These are phyloP conservation scores for Petunia hybrid DNA, from an alignment of 305 asterid genomes.

Conservation along the genomic window DNA sequence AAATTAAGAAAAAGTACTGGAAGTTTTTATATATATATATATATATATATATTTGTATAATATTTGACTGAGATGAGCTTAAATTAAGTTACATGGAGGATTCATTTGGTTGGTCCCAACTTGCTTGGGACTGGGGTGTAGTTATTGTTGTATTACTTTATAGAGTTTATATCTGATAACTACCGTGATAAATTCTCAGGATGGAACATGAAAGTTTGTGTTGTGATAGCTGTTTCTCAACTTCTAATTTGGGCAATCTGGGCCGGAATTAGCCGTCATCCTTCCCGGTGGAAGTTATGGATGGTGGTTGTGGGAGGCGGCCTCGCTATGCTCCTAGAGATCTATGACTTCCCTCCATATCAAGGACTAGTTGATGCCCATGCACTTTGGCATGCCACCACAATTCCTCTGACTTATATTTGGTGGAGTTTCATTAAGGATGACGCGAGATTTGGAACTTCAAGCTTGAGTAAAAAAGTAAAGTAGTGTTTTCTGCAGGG, in stretches of 20 bases:
- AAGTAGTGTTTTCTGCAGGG: conserved; percentile 33
- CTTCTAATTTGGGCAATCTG: conserved; percentile 70
- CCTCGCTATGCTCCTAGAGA: conserved; percentile 61
- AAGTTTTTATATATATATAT: no score
- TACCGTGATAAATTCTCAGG: conserved; percentile 44
- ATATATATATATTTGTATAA: no score
- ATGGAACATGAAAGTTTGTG: conserved; percentile 79
- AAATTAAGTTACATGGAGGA: no score
- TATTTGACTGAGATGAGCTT: no score
- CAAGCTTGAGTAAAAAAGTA: conserved; percentile 58
- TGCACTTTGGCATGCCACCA: conserved; percentile 70
- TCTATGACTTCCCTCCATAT: conserved; percentile 69
- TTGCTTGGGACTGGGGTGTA: no score
- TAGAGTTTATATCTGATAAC: neutral
- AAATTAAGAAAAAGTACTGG: no score
- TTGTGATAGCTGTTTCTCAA: conserved; percentile 60
- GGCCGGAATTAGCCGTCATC: conserved; percentile 64
- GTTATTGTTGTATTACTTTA: neutral
- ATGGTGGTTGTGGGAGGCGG: conserved; percentile 66
- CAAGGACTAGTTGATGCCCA: conserved; percentile 65
- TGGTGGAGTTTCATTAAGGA: conserved; percentile 91
- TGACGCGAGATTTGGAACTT: conserved; percentile 66
- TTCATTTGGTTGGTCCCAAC: no score
- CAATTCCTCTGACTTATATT: conserved; percentile 62
- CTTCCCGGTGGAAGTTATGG: conserved; percentile 80